Evolutionary conservation across 2,329 filamentous ascomycete species (phyloP), one percentile per base, ranked within the genome.

Genomic region (Plenodomus lindquistii): DNA sequence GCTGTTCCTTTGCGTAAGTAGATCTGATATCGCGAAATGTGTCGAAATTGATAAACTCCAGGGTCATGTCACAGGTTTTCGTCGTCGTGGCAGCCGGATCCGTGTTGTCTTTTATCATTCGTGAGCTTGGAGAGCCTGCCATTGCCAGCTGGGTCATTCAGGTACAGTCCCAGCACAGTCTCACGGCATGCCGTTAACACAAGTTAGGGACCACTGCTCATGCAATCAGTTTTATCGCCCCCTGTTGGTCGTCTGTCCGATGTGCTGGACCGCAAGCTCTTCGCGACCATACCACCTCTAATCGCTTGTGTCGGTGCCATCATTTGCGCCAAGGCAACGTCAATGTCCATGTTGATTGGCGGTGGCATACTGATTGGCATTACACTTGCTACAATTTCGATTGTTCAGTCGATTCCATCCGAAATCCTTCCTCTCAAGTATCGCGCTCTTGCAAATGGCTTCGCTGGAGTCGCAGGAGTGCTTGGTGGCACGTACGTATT

Each of bases 361-460:
- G 81, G 81, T n/a, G 79, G 81, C 10, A 77, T 84, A 4, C 67
- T 83, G n/a, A 81, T 83, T 38, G 81, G 81, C 19, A 72, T 72
- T 2, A 82, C 81, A 0, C 72, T 84, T 22, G 69, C 78, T 1
- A 83, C 80, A 0, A 80, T 83, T 34, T 73, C 79, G 10, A 81
- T 84, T 44, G 78, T 82, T 4, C 70, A 83, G 60, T 75, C 81
- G 0, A 83, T 84, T 22, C 80, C 80, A 0, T 77, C 78, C 2
- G 81, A 84, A 65, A 79, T 84, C 19, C 61, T 84, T 24, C 81
- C 81, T 1, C 57, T 83, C 35, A 83, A 83, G 52, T 83, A 79
- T 51, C 74, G 81, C n/a, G 74, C 81, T 15, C 59, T 83, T 5
- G 80, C 81, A 1, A 83, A 83, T 46, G 80, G 80, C 2, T 76